phyloP scores from a whole-genome alignment of 2,329 filamentous ascomycete species.

The Massarina eburnea region DNA sequence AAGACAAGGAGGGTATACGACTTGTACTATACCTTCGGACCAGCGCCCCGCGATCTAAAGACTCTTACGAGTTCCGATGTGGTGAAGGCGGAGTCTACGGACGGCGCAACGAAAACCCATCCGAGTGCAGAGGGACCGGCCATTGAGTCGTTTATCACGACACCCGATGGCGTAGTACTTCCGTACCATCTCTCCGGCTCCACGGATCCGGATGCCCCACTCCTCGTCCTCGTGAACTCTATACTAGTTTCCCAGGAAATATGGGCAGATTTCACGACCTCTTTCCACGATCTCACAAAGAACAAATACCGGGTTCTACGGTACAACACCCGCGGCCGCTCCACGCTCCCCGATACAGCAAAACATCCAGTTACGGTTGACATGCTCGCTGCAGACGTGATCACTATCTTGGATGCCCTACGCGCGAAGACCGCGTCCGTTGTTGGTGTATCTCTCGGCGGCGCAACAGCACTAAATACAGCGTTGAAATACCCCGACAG shows the following conservation, averaged over 20 bases:
- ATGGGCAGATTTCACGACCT: conserved; percentile 73
- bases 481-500: conserved; percentile 66
- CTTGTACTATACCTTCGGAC: conserved; percentile 79
- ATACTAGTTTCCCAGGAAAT: conserved; percentile 77
- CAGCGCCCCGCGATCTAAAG: conserved; percentile 68
- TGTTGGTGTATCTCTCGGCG: conserved; percentile 79
- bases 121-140: conserved; percentile 48
- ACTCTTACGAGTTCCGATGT: conserved; percentile 55
- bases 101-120: conserved; percentile 59
- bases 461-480: conserved; percentile 74
- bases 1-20: conserved; percentile 65
- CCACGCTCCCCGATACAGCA: conserved; percentile 45
- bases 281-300: conserved; percentile 57
- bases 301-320: conserved; percentile 73
- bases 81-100: conserved; percentile 53
- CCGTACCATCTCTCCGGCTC: conserved; percentile 78
- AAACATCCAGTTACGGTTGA: conserved; percentile 58
- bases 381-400: conserved; percentile 68
- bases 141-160: conserved; percentile 69
- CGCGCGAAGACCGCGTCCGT: conserved; percentile 67
- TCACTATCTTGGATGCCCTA: conserved; percentile 66
- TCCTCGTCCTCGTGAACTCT: conserved; percentile 77
- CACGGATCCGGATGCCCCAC: conserved; percentile 64
- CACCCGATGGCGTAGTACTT: conserved; percentile 67
- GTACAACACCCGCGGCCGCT: conserved; percentile 74